Evolutionary conservation across 257 asterid genomes (phyloP), one percentile per base, ranked within the genome.

Genomic region (Solanum sitiens): DNA sequence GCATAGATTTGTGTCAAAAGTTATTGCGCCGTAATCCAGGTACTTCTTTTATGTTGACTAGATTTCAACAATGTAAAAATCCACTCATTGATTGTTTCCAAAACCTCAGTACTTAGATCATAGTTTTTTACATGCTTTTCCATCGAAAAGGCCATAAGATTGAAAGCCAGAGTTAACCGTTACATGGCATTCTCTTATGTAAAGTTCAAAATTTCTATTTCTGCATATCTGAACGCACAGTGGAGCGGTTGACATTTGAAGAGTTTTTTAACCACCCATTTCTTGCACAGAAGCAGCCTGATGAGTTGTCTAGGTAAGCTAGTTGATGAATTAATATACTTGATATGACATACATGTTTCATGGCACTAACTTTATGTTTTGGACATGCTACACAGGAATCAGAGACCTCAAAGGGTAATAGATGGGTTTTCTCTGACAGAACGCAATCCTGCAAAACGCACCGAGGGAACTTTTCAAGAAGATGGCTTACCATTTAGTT

Each of bases 201-300:
- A 6, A 82, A 50, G 70, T 82, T 50, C 45, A 30, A 79, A 79
- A 42, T 44, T n/a, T 79, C 67, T 79, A 8, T 27, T 82, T 50
- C 86, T 82, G 32, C 70, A 18, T 82, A 18, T 82, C 45, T 82
- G 30, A 82, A 82, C 11, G 2, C 70, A 82, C 95, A 96, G 99
- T 95, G 92, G 98, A 94, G 92, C 91, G 99, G 44, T 89, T 96
- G 95, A 94, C 98, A 39, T 96, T 94, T 93, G 98, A 94, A 87
- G 98, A 96, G 90, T 95, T 96, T 87, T 96, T 96, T 89, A 92
- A 94, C 93, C 99, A 96, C 89, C 95, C 96, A 76, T 96, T 92
- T 92, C 94, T 96, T 85, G 92, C 95, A 73, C 93, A 91, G 83
- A 91, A 89, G 89, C 93, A 91, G 86, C 92, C 92, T 18, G 93